Base-by-base conservation (phyloP, 2,329 filamentous ascomycete species). In the Botrytis squamosa region DNA sequence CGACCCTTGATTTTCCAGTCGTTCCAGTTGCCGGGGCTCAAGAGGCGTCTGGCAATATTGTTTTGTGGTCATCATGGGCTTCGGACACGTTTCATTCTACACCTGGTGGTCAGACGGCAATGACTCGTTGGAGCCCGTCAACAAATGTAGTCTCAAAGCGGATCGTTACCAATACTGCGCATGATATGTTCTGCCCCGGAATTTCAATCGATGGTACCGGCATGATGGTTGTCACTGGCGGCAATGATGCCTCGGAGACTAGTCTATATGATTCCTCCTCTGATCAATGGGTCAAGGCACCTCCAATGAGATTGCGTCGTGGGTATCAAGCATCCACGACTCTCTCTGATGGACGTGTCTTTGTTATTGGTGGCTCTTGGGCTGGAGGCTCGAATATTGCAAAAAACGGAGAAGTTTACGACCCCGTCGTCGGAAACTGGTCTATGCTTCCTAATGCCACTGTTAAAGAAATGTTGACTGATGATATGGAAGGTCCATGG, bases 1-100 rank as follows among this genome's bases (percentile, higher is more conserved):
- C 65, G 8, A 68, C 65, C 7, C 36, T 68, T 22, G 65, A 68
- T 40, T 68, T 68, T 29, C 65, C 65, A 22, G 36, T 68, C 16
- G 65, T 68, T 68, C 65, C 65, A 55, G 65, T 68, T 55, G 65
- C 65, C 5, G 65, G 65, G n/a, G 65, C 65, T 68, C 65, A 68
- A 68, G 65, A 55, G 10, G 65, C 65, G 20, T 68, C 65, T 40
- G 65, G 65, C 20, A 55, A 55, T 6, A 68, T 68, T 40, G 46
- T 68, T 22, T 49, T 68, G 5, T 68, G 65, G 65, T 68, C 65
- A 40, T 68, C 65, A 29, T 68, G 65, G 65, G 46, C 46, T 29
- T 68, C 65, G 25, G 65, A 68, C 55, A 16, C n/a, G 5, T 68
- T 68, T n/a, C 46, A 68, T 22, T 68, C 65, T 1, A 68, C 65